Base-by-base conservation (phyloP, 176 grass and related monocot species). In the Ananas comosus region DNA sequence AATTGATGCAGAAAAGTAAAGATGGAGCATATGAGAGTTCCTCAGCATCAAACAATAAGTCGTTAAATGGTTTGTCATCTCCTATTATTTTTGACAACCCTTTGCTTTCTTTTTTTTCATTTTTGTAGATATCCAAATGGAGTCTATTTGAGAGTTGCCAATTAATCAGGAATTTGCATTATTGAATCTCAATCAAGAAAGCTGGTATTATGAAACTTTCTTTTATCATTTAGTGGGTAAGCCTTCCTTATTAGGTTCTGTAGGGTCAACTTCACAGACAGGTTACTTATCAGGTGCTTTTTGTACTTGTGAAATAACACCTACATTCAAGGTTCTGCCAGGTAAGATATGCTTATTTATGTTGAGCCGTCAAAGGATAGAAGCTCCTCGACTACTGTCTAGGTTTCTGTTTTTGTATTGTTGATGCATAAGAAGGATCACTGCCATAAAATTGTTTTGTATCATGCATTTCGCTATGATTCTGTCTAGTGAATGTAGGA, bases 1-100 rank as follows among this genome's bases (percentile, higher is more conserved):
- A 70, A 81, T 76, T 88, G 70, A 79, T 82, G 71, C 69, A 76
- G 58, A 75, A 63, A 64, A 81, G 78, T 28, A 77, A 76, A 66
- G 85, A 88, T 65, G 69, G 70, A 78, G 86, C 74, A 64, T 66
- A 74, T 57, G 85, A 78, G 33, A 74, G 18, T 47, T 54, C 61
- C 63, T 75, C 77, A 71, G 16, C 65, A 19, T 82, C 73, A 51
- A 78, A 76, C 53, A 89, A 70, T 78, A 49, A 71, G 69, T 76
- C 53, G 53, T 66, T 83, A 65, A 88, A 89, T 82, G 92, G 92
- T 91, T 76, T 52, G 82, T 64, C 22, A 51, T 70, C 63, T 79
- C 51, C 57, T 68, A 51, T 68, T 77, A 59, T 58, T 77, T 48
- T 25, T 69, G 65, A 77, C 33, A 72, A 63, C 42, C 72, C 53